Percentiles rank a stretch among this genome's conserved stretches.
Conservation (phyloP, 2,329 filamentous ascomycete genomes). For the Neospermospora avenae region DNA sequence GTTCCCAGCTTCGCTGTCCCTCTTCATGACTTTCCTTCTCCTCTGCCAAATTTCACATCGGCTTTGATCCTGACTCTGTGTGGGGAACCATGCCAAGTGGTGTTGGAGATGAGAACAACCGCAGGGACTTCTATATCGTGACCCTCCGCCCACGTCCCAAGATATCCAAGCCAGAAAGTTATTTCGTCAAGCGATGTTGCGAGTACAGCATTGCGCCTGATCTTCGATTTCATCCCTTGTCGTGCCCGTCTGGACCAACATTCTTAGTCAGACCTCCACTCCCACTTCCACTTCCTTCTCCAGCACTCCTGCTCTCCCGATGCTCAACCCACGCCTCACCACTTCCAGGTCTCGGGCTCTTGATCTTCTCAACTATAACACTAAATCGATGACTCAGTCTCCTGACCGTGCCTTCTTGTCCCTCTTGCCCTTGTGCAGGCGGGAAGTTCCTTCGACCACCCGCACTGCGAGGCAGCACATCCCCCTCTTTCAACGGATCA, state of each 20-base stretch:
- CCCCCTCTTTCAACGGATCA: conserved; percentile 17
- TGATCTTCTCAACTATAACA: conserved; percentile 20
- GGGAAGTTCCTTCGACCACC: background rate
- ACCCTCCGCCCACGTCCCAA: too few relatives aligned
- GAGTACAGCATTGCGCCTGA: too few relatives aligned
- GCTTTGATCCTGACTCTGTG: too few relatives aligned
- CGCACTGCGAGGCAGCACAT: background rate
- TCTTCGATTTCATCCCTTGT: background rate
- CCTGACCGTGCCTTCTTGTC: conserved; percentile 11
- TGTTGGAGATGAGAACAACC: too few relatives aligned
- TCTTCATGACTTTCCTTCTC: too few relatives aligned
- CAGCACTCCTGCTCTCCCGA: background rate
- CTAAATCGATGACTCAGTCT: conserved; percentile 17
- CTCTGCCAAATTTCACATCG: too few relatives aligned
- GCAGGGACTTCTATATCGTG: too few relatives aligned
- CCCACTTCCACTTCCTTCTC: background rate
- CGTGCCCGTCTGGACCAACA: background rate
- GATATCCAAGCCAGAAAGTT: too few relatives aligned
- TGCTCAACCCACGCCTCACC: conserved; percentile 16
- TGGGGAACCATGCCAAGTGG: too few relatives aligned
- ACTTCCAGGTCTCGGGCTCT: conserved; percentile 6
- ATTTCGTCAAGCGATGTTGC: too few relatives aligned
- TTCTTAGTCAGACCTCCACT: background rate
- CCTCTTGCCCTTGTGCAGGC: background rate
- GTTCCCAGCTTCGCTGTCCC: too few relatives aligned